Conservation (phyloP, 192 early-diverging fungal species). For the Coemansia biformis region DNA sequence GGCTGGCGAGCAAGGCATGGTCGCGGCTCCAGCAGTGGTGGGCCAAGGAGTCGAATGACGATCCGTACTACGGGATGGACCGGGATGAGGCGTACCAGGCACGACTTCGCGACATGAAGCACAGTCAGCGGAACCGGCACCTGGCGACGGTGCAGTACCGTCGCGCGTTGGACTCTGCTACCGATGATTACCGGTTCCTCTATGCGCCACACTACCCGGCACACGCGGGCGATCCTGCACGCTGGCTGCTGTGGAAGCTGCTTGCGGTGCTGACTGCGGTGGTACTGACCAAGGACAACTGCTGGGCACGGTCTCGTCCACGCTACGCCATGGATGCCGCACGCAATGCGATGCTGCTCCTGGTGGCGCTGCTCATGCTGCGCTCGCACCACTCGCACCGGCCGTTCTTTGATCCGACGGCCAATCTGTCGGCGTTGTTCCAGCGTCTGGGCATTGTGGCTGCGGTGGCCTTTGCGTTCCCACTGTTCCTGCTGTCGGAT, state of each 20-base stretch:
- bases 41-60: conserved; percentile 11
- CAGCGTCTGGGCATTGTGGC: conserved; percentile 43
- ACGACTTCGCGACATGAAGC: conserved; percentile 42
- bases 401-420: conserved; percentile 56
- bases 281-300: conserved; percentile 59
- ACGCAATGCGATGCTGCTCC: conserved; percentile 48
- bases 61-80: conserved; percentile 43
- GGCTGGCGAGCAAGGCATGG: conserved; percentile 17
- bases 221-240: conserved; percentile 53
- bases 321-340: conserved; percentile 50
- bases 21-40: conserved; percentile 32
- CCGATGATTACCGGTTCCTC: conserved; percentile 56
- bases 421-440: conserved; percentile 52
- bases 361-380: conserved; percentile 51
- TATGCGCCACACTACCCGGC: conserved; percentile 52
- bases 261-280: conserved; percentile 43
- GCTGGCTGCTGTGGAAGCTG: conserved; percentile 56
- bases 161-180: conserved; percentile 52
- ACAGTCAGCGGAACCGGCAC: conserved; percentile 47
- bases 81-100: conserved; percentile 48
- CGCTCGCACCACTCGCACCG: conserved; percentile 54
- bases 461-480: conserved; percentile 50
- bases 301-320: conserved; percentile 47
- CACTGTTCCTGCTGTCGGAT: conserved; percentile 50
- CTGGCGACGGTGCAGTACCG: conserved; percentile 53